Conservation (phyloP, 2,329 filamentous ascomycete genomes). For the Monosporascus sp. region DNA sequence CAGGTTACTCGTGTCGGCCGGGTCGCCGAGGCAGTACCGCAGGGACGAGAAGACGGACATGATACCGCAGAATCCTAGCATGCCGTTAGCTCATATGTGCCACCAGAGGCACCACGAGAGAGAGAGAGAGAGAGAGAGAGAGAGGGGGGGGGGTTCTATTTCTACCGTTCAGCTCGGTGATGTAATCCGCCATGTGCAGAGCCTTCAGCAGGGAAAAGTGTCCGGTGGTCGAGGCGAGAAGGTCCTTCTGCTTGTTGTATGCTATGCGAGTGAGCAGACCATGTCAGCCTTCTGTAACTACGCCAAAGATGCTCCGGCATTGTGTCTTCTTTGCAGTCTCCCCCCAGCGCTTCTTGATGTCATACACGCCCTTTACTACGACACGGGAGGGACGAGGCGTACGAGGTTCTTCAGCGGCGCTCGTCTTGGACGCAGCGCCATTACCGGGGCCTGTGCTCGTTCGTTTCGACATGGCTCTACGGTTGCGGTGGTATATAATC, state of each 20-base stretch:
- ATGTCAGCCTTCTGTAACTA: background rate
- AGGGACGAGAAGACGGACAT: conserved; percentile 96
- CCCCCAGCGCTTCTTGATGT: too few species aligned
- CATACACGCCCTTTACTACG: too few species aligned
- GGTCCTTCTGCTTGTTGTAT: conserved; percentile 69
- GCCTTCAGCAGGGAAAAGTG: conserved; percentile 67
- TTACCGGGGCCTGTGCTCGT: conserved; percentile 42
- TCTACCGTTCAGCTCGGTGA: conserved; percentile 75
- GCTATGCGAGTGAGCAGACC: conserved; percentile 32
- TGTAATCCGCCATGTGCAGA: conserved; percentile 75
- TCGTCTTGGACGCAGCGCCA: conserved; percentile 39
- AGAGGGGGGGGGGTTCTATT: background rate
- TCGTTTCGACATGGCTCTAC: conserved; percentile 56
- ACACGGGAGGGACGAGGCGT: conserved; percentile 14
- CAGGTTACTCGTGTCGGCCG: conserved; percentile 60
- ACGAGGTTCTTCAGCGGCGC: conserved; percentile 36
- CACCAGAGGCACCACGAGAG: background rate
- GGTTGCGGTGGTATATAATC: conserved; percentile 1
- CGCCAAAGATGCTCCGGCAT: too few species aligned
- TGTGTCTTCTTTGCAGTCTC: too few species aligned
- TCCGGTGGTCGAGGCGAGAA: conserved; percentile 63
- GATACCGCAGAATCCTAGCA: conserved; percentile 72
- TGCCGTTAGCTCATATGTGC: background rate
- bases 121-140: background rate
- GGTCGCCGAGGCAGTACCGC: conserved; percentile 79